phyloP scores from a whole-genome alignment of 345 rosid genomes.

The Geranium brycei region DNA sequence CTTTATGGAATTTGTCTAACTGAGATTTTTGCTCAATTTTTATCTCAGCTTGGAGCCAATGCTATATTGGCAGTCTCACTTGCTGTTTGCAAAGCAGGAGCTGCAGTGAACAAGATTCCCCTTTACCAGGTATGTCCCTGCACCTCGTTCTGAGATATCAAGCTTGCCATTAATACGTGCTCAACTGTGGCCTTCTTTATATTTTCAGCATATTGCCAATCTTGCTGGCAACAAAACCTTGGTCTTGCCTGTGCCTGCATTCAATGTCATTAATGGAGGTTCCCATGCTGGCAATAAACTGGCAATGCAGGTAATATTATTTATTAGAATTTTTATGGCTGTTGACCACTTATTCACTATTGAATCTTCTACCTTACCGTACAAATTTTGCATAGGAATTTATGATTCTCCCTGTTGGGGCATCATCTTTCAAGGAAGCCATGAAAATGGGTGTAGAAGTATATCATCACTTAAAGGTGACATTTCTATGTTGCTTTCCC shows the following conservation, averaged over 20 bases:
- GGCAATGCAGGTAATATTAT: conserved; percentile 67
- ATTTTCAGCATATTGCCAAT: conserved; percentile 52
- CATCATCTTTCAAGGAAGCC: conserved; percentile 59
- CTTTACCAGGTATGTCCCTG: conserved; percentile 39
- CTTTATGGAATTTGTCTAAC: not conserved
- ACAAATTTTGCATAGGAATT: conserved; percentile 31
- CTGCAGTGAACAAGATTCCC: conserved; percentile 50
- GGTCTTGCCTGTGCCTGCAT: conserved; percentile 86
- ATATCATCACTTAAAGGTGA: conserved; percentile 55
- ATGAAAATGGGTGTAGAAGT: conserved; percentile 76
- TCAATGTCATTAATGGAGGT: conserved; percentile 98
- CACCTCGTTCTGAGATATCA: not conserved
- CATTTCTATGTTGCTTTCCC: not conserved
- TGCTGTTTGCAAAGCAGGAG: conserved; percentile 63
- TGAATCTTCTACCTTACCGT: not conserved
- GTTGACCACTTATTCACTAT: not conserved
- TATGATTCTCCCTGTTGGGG: conserved; percentile 59
- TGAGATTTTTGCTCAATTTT: not conserved
- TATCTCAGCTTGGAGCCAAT: conserved; percentile 56
- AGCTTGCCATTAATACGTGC: no score
- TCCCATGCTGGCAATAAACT: conserved; percentile 99
- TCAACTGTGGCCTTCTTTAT: not conserved
- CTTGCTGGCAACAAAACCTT: conserved; percentile 50
- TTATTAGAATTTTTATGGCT: conserved; percentile 35
- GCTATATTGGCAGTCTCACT: conserved; percentile 66